A percentile compares a stretch with the other conserved stretches of the same genome.
Conservation (phyloP, 345 rosid genomes). For the Aquilaria malaccensis region DNA sequence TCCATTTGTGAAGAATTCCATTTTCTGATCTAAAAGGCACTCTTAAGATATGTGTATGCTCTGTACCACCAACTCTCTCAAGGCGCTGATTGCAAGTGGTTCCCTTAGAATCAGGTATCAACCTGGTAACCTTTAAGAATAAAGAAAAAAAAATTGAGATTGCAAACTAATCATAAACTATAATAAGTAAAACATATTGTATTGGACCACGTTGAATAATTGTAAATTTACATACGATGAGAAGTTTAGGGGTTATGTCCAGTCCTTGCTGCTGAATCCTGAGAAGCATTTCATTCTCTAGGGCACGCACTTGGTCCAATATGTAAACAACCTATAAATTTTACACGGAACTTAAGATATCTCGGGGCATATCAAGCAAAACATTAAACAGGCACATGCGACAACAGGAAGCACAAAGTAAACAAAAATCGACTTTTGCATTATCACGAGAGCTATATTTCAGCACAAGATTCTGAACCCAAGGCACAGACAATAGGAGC, state of each 20-base stretch:
- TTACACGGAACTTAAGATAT: conserved; percentile 7
- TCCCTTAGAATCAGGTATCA: conserved; percentile 93
- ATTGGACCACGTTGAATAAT: not conserved
- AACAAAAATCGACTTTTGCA: too few relatives aligned
- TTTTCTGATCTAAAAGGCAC: conserved; percentile 92
- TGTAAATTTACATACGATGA: conserved; percentile 50
- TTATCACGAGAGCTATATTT: too few relatives aligned
- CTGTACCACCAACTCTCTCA: conserved; percentile 95
- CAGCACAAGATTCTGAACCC: too few relatives aligned
- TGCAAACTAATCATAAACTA: not conserved
- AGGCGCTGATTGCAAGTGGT: conserved; percentile 85
- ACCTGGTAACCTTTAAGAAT: conserved; percentile 65
- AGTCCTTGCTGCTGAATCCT: conserved; percentile 86
- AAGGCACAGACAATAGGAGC: too few relatives aligned
- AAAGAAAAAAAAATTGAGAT: conserved; percentile 12
- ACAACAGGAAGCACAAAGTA: not conserved
- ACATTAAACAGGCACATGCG: not conserved
- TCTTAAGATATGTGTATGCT: conserved; percentile 69
- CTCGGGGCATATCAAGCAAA: not conserved
- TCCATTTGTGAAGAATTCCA: conserved; percentile 88
- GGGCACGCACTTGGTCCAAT: conserved; percentile 95
- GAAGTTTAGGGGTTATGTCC: conserved; percentile 76
- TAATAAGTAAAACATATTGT: not conserved
- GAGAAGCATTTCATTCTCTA: conserved; percentile 84
- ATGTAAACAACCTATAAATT: conserved; percentile 81